These are phyloP conservation scores for Carallia brachiata DNA, from an alignment of 345 rosid species.

Conservation along the genomic window DNA sequence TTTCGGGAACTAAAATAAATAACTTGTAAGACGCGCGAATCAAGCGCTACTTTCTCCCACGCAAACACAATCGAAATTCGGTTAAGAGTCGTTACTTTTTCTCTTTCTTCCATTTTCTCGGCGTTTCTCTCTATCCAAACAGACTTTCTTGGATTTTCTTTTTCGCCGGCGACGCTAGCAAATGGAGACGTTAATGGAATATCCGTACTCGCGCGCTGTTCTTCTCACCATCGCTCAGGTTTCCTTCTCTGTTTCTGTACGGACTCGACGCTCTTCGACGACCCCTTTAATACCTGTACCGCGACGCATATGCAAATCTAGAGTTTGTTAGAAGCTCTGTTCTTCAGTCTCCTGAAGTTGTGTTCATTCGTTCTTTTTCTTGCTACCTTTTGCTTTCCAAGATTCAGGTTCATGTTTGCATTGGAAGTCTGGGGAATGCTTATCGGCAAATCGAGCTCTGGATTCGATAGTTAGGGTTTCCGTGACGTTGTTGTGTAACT, in stretches of 20 bases:
- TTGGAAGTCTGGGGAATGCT: slow-evolving; percentile 16
- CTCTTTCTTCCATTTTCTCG: slow-evolving; percentile 6
- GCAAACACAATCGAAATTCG: slow-evolving; percentile 8
- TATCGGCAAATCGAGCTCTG: not conserved
- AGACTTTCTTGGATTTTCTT: not conserved
- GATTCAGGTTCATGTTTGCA: not conserved
- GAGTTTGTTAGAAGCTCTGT: slow-evolving; percentile 20
- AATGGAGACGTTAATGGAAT: slow-evolving; percentile 63
- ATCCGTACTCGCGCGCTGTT: slow-evolving; percentile 38
- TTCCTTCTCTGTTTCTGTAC: slow-evolving; percentile 43
- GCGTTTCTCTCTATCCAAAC: slow-evolving; percentile 19
- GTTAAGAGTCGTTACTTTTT: slow-evolving; percentile 9
- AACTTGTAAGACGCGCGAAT: not conserved
- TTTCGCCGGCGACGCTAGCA: slow-evolving; percentile 20
- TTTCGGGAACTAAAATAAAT: too few relatives aligned
- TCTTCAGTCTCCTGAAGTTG: not conserved
- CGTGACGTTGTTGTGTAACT: slow-evolving; percentile 18
- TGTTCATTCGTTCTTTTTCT: slow-evolving; percentile 7
- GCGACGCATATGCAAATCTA: slow-evolving; percentile 53
- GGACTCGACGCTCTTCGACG: slow-evolving; percentile 41
- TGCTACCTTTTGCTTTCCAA: slow-evolving; percentile 12
- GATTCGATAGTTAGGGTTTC: slow-evolving; percentile 25
- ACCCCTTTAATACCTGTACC: slow-evolving; percentile 40
- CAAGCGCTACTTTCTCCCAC: not conserved
- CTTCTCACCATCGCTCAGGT: slow-evolving; percentile 43